Evolutionary conservation across 108 stramenopile genomes (phyloP), one percentile per base, ranked within the genome.

Genomic region (Skeletonema tropicum): DNA sequence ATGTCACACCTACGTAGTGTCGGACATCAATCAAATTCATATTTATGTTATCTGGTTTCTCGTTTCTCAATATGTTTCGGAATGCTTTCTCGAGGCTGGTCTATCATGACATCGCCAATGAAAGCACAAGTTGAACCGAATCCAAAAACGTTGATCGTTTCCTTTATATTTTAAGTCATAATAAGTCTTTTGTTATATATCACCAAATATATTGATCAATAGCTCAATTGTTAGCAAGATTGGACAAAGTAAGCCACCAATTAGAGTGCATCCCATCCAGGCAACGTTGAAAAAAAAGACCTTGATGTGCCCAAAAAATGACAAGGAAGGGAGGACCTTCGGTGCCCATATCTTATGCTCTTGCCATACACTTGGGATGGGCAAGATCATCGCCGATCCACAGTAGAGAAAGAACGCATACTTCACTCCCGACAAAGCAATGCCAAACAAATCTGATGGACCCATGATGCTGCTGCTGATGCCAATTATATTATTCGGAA

Each of bases 311-410:
- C 80, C 93, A 15, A 78, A 68, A 31, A 73, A 38, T 2, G 87
- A 86, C 0, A 94, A 74, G 25, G 85, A 84, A 13, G 90, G 89
- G 10, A 90, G 62, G 2, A 70, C 68, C 5, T 64, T 52, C 9
- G 90, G 75, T 23, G 74, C 76, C 93, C 93, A 94, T 70, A 94
- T 94, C 62, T 85, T 88, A 15, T 70, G 77, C 76, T 94, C 93
- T 72, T 94, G 93, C 15, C 68, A 70, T 11, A 79, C 77, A n/a
- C 79, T 75, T 21, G 63, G 30, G 33, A 84, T 76, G 12, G 83
- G 46, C 3, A 84, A 36, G 49, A 84, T 5, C 63, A 82, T 15
- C 21, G 65, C 61, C 26, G 72, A 73, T 36, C 68, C 55, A 5
- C 58, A 57, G 57, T 80, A 80, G 23, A 68, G 49, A 12, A 68